Percentiles rank a stretch among this genome's conserved stretches.
Conservation (phyloP, 371 early-diverging fungal species). For the Mucor saturninus region DNA sequence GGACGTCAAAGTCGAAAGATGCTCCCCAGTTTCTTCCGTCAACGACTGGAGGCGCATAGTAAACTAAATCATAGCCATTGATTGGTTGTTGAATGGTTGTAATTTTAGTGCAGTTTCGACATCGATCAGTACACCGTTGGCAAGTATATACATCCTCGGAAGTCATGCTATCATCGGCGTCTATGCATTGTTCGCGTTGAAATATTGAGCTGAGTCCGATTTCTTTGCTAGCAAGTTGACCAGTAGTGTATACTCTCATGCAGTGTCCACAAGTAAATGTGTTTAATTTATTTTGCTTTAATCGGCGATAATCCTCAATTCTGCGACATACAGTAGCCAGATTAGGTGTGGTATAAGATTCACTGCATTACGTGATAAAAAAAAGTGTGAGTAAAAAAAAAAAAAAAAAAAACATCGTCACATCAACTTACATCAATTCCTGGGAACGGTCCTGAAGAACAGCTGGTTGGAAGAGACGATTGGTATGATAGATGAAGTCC, state of each 20-base stretch:
- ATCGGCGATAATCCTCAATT: slow-evolving; percentile 28
- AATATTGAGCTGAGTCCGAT: slow-evolving; percentile 26
- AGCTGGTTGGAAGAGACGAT: slow-evolving; percentile 1
- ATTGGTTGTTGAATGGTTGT: not conserved
- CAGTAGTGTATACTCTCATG: not conserved
- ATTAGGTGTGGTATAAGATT: not conserved
- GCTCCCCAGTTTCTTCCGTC: slow-evolving; percentile 32
- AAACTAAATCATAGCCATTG: slow-evolving; percentile 13
- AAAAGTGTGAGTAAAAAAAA: too few relatives aligned
- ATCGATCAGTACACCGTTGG: slow-evolving; percentile 12
- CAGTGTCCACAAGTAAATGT: slow-evolving; percentile 32
- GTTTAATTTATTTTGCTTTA: slow-evolving; percentile 15
- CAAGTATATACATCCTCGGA: slow-evolving; percentile 21
- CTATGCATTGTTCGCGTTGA: not conserved
- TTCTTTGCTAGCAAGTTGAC: slow-evolving; percentile 8
- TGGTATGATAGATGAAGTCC: slow-evolving; percentile 17
- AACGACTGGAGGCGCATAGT: slow-evolving; percentile 21
- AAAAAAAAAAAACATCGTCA: too few relatives aligned
- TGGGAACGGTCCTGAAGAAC: not conserved
- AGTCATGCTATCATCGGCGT: not conserved
- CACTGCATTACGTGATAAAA: too few relatives aligned
- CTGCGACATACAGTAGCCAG: slow-evolving; percentile 29
- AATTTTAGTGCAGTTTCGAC: slow-evolving; percentile 14
- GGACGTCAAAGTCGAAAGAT: slow-evolving; percentile 21
- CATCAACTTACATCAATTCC: too few relatives aligned